Evolutionary conservation across 768 basidiomycete genomes (phyloP).

Genomic region (Auricularia cornea): DNA sequence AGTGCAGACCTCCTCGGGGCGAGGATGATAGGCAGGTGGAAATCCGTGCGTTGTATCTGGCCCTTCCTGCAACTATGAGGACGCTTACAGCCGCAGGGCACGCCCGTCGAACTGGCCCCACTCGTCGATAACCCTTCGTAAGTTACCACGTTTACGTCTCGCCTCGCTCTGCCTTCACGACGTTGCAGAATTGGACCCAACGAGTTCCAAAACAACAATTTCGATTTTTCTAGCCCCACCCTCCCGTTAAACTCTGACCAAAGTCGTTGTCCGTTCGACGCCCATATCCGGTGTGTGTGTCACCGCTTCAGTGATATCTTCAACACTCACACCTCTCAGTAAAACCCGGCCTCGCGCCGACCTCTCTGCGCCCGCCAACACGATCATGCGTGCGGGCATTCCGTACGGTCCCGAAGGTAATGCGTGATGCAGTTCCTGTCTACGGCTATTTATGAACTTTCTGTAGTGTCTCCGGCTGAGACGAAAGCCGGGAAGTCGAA

Average conservation of each 20-base stretch:
- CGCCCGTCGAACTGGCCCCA: conserved; percentile 21
- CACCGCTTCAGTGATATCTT: background rate
- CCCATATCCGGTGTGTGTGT: conserved; percentile 12
- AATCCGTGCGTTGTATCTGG: conserved; percentile 13
- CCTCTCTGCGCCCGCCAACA: background rate
- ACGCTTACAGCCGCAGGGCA: conserved; percentile 10
- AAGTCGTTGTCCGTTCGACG: conserved; percentile 22
- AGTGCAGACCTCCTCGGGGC: conserved; percentile 31
- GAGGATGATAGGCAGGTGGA: conserved; percentile 27
- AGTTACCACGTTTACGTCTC: background rate
- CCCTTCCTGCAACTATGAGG: background rate
- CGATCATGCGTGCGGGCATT: conserved; percentile 9
- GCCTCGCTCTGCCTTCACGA: background rate
- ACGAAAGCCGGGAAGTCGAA: background rate
- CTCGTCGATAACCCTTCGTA: conserved; percentile 14
- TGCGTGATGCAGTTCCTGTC: background rate
- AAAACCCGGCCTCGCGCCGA: conserved; percentile 5
- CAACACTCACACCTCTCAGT: background rate
- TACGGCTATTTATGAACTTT: background rate
- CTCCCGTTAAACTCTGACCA: conserved; percentile 11
- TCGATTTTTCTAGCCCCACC: conserved; percentile 15
- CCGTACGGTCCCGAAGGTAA: conserved; percentile 6
- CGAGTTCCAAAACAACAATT: conserved; percentile 21
- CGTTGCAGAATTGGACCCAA: conserved; percentile 12
- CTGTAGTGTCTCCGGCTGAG: conserved; percentile 2